Base-by-base conservation (phyloP, 208 protist genomes). In the Leishmania tarentolae region DNA sequence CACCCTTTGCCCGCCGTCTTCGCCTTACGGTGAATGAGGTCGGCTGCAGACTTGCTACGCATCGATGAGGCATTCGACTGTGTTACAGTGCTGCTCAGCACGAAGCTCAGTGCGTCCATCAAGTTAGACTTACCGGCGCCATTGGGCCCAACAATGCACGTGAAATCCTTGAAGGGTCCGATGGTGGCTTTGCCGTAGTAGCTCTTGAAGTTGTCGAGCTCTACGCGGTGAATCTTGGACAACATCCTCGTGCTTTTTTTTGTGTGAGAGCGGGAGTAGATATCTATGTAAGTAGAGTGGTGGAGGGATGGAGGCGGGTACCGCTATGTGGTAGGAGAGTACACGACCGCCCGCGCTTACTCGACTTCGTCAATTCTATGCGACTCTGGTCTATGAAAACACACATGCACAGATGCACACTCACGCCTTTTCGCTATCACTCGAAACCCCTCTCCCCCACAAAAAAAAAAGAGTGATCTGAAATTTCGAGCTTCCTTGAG, bases 41-140 rank as follows among this genome's bases (percentile, higher is more conserved):
- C 97, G n/a, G 89, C 93, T 2, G 96, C 79, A 17, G 87, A 70
- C 40, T 83, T 91, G 35, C 94, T 90, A 46, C 99, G 96, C 59
- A 99, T 86, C 56, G 82, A 79, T 8, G 83, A 81, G 6, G 78
- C 73, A 35, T 91, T 82, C 21, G 82, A 28, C 47, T 69, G 42
- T 37, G 79, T 80, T 50, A 92, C 81, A 65, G 91, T 88, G 47
- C 90, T 86, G 65, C 98, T 98, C n/a, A 99, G 83, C 21, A 99
- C 99, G 85, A 99, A 99, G 71, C 91, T 94, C 28, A 99, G 91
- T 17, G 99, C 99, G 84, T 99, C 99, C 98, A 99, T 99, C n/a
- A 99, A 66, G 88, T 99, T 99, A 15, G 95, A 99, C 86, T 99
- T 99, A 74, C 99, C 99, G 21, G 93, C 85, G 59, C 99, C 99